Conservation (phyloP, 345 rosid genomes). For the Heritiera fomes region DNA sequence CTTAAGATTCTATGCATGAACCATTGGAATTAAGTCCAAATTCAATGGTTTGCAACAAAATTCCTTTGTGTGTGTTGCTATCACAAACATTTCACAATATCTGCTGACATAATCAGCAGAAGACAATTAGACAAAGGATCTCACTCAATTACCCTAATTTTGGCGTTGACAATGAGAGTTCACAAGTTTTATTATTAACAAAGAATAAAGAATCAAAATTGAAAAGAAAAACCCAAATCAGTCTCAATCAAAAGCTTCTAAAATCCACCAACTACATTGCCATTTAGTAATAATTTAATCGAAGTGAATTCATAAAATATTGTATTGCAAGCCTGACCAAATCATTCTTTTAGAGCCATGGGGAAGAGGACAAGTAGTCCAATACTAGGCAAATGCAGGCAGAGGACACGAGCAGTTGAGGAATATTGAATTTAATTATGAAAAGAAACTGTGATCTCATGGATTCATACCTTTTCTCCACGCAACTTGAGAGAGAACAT, state of each 20-base stretch:
- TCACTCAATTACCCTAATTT: conserved; percentile 17
- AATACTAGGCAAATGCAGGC: conserved; percentile 10
- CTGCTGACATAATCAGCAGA: not conserved
- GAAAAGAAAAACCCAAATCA: not conserved
- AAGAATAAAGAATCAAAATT: not conserved
- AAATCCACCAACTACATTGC: conserved; percentile 27
- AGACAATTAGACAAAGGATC: conserved; percentile 1
- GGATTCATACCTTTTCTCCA: not conserved
- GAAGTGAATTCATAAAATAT: not conserved
- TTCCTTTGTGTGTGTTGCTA: not conserved
- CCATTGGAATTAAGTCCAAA: too few relatives aligned
- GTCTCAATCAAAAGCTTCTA: conserved; percentile 21
- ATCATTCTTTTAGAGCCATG: conserved; percentile 20
- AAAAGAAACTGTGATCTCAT: not conserved
- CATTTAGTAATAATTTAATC: not conserved
- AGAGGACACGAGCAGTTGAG: conserved; percentile 5
- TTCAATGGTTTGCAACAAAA: not conserved
- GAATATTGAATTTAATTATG: not conserved
- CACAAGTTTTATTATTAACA: not conserved
- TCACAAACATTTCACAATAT: conserved; percentile 4
- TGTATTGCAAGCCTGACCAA: conserved; percentile 20
- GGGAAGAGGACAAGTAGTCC: conserved; percentile 25
- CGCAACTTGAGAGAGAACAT: conserved; percentile 11
- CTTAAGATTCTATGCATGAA: too few relatives aligned
- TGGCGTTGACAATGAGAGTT: conserved; percentile 17